Percentiles rank a stretch among this genome's conserved stretches.
phyloP scores from a whole-genome alignment of 139 green algal species.

The Coelastrella sp. region DNA sequence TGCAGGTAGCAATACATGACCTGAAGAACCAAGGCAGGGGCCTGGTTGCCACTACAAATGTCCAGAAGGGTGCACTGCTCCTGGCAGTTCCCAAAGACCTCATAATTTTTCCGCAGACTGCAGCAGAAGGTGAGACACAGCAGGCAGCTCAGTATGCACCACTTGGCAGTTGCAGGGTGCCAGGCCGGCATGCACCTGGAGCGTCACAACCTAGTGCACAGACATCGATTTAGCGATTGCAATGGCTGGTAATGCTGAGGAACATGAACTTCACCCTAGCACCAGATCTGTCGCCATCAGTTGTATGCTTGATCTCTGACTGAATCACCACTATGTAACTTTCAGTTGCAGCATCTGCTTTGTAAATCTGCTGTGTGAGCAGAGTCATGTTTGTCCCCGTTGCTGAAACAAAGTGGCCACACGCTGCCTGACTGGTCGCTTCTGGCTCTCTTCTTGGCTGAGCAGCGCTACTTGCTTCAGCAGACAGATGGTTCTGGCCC shows the following conservation, averaged over 20 bases:
- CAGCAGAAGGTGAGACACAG: conserved; percentile 37
- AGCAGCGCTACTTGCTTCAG: conserved; percentile 33
- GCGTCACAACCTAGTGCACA: no score
- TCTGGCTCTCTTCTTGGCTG: conserved; percentile 72
- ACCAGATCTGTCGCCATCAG: no score
- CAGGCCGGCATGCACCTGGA: no score
- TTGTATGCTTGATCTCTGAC: neutral
- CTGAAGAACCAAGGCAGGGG: conserved; percentile 59
- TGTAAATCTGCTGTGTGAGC: no score
- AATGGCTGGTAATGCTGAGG: no score
- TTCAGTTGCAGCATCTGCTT: no score
- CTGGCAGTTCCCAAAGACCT: conserved; percentile 64
- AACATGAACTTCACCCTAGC: no score
- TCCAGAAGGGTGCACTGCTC: conserved; percentile 61
- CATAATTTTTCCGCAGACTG: conserved; percentile 63
- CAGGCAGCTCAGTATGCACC: no score
- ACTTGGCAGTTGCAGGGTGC: no score
- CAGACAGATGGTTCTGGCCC: neutral
- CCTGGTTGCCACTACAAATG: conserved; percentile 56
- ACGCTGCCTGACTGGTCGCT: conserved; percentile 72
- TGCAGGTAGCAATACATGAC: conserved; percentile 37
- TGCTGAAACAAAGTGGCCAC: neutral
- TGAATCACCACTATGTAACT: no score
- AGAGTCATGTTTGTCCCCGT: conserved; percentile 25
- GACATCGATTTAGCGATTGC: no score